Conservation (phyloP, 768 basidiomycete species). For the Crucibulum laeve region DNA sequence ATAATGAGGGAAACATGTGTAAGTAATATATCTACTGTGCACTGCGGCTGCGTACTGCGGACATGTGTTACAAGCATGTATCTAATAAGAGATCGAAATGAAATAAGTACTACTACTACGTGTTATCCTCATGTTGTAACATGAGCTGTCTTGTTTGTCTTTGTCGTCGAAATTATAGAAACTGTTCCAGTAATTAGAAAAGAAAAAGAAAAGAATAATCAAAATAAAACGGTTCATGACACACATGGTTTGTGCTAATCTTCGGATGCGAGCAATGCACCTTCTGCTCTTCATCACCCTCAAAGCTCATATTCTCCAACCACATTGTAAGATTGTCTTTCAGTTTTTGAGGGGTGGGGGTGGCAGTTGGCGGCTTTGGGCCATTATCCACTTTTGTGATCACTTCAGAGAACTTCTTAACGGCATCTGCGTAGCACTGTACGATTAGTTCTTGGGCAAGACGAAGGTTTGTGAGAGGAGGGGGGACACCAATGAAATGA, state of each 20-base stretch:
- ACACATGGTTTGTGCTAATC: conserved; percentile 43
- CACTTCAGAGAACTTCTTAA: conserved; percentile 41
- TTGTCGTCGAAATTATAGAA: no score
- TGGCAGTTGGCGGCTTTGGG: conserved; percentile 18
- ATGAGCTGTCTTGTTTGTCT: no score
- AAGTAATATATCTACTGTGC: no score
- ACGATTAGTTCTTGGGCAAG: conserved; percentile 50
- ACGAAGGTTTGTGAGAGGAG: conserved; percentile 48
- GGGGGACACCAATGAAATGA: conserved; percentile 36
- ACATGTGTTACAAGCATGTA: no score
- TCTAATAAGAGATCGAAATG: no score
- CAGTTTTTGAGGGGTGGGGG: conserved; percentile 29
- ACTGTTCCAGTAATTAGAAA: no score
- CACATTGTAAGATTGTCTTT: conserved; percentile 58
- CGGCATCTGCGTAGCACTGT: conserved; percentile 35
- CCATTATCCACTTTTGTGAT: conserved; percentile 28
- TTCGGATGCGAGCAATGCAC: conserved; percentile 34
- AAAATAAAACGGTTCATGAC: no score
- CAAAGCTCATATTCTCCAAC: conserved; percentile 45
- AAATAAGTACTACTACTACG: no score
- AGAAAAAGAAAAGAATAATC: no score
- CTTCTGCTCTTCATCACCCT: conserved; percentile 24
- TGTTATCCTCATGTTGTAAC: no score
- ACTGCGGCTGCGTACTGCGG: no score
- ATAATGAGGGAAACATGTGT: no score